Evolutionary conservation across 1,284 basidiomycete genomes (phyloP), one percentile per base, ranked within the genome.

Genomic region (Microbotryum silenes-acaulis): DNA sequence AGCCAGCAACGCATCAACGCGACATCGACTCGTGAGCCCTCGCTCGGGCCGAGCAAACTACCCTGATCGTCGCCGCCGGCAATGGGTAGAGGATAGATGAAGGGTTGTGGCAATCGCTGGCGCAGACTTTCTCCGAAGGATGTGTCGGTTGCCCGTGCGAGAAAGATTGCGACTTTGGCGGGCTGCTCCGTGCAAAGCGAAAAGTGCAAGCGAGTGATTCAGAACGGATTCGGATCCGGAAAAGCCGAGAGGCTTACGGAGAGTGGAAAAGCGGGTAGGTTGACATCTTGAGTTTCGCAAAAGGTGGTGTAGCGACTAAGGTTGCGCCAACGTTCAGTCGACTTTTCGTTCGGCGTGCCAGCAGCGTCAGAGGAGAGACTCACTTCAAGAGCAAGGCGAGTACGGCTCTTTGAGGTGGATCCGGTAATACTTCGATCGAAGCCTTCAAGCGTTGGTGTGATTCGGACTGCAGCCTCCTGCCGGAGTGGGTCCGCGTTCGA

Each of bases 111-210:
- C 1, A 25, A 53, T 12, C 51, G 51, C 27, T 10, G 9, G 10
- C 51, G 51, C 23, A 53, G 2, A 33, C 25, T 18, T 14, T 53
- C n/a, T 53, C 51, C 51, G 20, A 33, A n/a, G 33, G 31, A 12
- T 14, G 51, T 53, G 21, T 23, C 21, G 20, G 51, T 33, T 53
- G 51, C n/a, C 18, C 51, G 51, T 14, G 51, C 51, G 10, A 53
- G 51, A 53, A 53, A 53, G 25, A 53, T 16, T 29, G 51, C 51
- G 10, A 33, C 31, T 53, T 53, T 53, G 20, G 23, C 33, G n/a
- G n/a, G n/a, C 25, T 53, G 51, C 27, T 23, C 25, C 31, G 51
- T 25, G 20, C 20, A 53, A 12, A 53, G 10, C 31, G 25, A 27
- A 8, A 53, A n/a, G 25, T 27, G n/a, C n/a, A 29, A 7, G 23